Conservation (phyloP, 306 rosid species). For the Ormosia semicastrata region DNA sequence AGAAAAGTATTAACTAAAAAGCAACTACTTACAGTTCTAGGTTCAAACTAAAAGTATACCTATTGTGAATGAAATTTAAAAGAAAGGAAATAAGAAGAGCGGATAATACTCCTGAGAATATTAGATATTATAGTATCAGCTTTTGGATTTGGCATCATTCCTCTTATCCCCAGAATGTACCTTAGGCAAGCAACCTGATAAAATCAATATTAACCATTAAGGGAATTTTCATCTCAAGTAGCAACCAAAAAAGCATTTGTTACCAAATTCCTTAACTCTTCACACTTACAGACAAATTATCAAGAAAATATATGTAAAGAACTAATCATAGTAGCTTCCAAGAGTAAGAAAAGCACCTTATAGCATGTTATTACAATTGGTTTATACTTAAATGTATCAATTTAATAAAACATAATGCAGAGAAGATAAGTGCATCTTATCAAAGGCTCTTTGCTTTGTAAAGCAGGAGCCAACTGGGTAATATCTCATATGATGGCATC, state of each 20-base stretch:
- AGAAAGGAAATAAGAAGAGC: conserved; percentile 4
- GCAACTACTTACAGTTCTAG: no score
- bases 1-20: background rate
- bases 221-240: conserved; percentile 12
- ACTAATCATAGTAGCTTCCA: background rate
- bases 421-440: no score
- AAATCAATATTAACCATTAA: conserved; percentile 27
- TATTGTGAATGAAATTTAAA: background rate
- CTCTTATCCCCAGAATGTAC: conserved; percentile 96
- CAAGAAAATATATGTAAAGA: background rate
- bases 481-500: background rate
- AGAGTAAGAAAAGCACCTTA: background rate
- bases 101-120: conserved; percentile 69
- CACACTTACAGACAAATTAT: background rate
- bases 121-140: conserved; percentile 98
- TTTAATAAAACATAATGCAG: background rate
- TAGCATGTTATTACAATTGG: background rate
- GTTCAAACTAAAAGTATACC: background rate
- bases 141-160: conserved; percentile 99
- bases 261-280: background rate
- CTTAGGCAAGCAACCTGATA: conserved; percentile 91
- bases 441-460: background rate
- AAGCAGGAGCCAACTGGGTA: background rate
- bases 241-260: background rate
- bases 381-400: background rate